These are phyloP conservation scores for Metschnikowia amazonensis DNA, from an alignment of 805 yeast species.

Conservation along the genomic window DNA sequence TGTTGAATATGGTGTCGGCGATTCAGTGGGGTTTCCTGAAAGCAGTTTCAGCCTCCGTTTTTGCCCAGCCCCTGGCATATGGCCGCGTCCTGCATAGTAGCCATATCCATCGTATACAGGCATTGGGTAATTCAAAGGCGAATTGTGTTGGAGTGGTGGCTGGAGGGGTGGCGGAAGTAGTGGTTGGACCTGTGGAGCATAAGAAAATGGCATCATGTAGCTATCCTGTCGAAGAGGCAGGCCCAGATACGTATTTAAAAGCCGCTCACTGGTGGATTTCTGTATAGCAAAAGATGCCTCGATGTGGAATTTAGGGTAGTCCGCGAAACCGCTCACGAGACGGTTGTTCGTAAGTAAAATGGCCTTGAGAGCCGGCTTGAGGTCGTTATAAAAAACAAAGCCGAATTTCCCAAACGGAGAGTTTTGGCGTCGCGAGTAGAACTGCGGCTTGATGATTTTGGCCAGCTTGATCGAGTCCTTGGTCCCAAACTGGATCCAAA, in stretches of 20 bases:
- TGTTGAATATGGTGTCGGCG: background rate
- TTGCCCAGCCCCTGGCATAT: background rate
- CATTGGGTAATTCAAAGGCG: background rate
- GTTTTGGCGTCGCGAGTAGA: constrained; percentile 21
- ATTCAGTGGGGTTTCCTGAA: background rate
- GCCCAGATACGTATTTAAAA: background rate
- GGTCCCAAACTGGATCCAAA: constrained; percentile 39
- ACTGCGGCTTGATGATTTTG: constrained; percentile 41
- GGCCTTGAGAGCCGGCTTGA: constrained; percentile 59
- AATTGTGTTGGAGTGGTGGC: background rate
- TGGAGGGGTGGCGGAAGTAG: background rate
- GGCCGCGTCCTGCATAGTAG: background rate
- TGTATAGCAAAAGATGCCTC: constrained; percentile 42
- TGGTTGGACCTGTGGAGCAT: background rate
- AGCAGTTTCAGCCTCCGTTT: background rate
- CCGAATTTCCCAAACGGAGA: constrained; percentile 36
- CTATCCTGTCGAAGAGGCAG: background rate
- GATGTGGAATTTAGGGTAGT: constrained; percentile 23
- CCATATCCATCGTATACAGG: constrained; percentile 1
- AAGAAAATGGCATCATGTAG: background rate
- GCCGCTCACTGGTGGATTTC: constrained; percentile 16
- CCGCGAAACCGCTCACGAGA: constrained; percentile 19
- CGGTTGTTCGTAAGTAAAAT: constrained; percentile 51
- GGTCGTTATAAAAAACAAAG: constrained; percentile 58
- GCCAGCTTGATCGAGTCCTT: constrained; percentile 32